Evolutionary conservation across 2,329 filamentous ascomycete genomes (phyloP), one percentile per base, ranked within the genome.

Genomic region (Ascochyta pisi): DNA sequence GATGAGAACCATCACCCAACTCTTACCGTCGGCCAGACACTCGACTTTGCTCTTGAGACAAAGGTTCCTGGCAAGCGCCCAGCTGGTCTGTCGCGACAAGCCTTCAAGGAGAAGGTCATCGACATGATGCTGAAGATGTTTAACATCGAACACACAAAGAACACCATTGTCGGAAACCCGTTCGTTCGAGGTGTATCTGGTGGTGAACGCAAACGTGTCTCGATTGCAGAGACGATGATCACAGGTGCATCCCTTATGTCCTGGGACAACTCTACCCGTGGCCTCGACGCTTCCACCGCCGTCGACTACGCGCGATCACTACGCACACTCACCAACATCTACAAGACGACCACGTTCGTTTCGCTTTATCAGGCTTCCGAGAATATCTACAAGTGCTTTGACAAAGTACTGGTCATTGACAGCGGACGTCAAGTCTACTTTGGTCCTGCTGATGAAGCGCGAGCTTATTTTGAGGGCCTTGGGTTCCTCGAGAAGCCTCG

Each of bases 1-100:
- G 91, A 96, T 62, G 92, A 96, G 65, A 82, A 94, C 22, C 92
- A 96, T 65, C 88, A 92, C 65, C 86, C 92, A 0, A 95, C 91
- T 0, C 81, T 97, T 23, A 95, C 92, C 0, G 93, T 96, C 3
- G 89, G 90, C 50, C 91, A 96, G 73, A 96, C 93, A 0, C 83
- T 96, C 0, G 87, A 85, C 0, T 96, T 96, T 69, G 92, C 92
- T 0, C 79, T 96, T 3, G 90, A 95, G 68, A 90, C 88, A 29
- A 96, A 96, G 77, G 88, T 91, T 13, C 92, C 93, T 6, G 88
- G 89, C 15, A 92, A 93, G 75, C 83, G 91, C 42, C 90, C 91
- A 0, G 85, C 83, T 4, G 91, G 90, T 22, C 83, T 95, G 64
- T 87, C 84, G 35, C 89, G 90, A 72, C 73, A 77, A 6, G 87